These are phyloP conservation scores for Asterophora parasitica DNA, from an alignment of 768 basidiomycete species.

Conservation along the genomic window DNA sequence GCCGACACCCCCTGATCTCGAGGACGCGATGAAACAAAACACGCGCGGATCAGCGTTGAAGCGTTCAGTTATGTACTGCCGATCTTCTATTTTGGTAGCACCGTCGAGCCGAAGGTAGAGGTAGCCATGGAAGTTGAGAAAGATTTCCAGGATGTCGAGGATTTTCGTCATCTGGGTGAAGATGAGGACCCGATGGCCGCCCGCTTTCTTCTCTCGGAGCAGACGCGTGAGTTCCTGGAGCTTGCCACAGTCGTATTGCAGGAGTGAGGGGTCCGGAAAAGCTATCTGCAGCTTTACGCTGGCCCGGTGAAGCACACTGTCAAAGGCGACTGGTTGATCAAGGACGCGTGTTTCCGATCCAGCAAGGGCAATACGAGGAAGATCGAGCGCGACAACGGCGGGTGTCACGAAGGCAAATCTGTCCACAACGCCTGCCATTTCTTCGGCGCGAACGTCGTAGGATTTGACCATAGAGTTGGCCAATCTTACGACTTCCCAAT, in stretches of 20 bases:
- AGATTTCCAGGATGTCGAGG: conserved; percentile 90
- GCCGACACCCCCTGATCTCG: conserved; percentile 80
- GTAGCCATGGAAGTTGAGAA: conserved; percentile 89
- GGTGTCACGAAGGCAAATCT: conserved; percentile 82
- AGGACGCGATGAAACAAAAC: conserved; percentile 87
- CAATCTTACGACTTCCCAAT: conserved; percentile 38
- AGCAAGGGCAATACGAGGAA: conserved; percentile 59
- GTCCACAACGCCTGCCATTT: conserved; percentile 51
- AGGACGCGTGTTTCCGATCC: conserved; percentile 29
- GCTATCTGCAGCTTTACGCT: conserved; percentile 88
- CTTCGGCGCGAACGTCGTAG: conserved; percentile 51
- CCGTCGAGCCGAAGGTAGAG: conserved; percentile 94
- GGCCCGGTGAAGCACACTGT: conserved; percentile 62
- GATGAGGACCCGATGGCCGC: conserved; percentile 86
- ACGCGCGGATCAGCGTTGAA: conserved; percentile 75
- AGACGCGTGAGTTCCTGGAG: conserved; percentile 79
- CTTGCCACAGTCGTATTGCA: conserved; percentile 97
- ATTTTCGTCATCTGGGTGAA: conserved; percentile 98
- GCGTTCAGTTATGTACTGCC: conserved; percentile 86
- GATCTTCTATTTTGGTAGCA: conserved; percentile 91
- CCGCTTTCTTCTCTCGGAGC: conserved; percentile 78
- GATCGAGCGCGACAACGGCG: conserved; percentile 66
- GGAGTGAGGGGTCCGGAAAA: conserved; percentile 83
- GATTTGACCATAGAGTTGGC: conserved; percentile 58
- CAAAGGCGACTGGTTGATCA: conserved; percentile 46